These are phyloP conservation scores for Candida khao-thaluensis DNA, from an alignment of 805 yeast species.

Conservation along the genomic window DNA sequence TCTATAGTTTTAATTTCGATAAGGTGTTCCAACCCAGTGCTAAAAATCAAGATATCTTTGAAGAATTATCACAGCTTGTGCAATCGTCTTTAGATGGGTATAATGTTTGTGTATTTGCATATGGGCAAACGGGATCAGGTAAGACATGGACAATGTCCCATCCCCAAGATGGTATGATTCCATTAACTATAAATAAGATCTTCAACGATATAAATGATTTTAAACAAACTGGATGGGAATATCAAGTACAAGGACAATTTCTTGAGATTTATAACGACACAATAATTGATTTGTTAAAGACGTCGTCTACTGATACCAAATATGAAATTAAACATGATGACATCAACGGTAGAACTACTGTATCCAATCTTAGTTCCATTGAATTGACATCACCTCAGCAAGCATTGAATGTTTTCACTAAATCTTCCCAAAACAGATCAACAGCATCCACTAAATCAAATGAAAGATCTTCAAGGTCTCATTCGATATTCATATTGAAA, in stretches of 20 bases:
- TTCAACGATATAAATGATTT: slow-evolving; percentile 54
- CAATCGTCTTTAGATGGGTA: slow-evolving; percentile 81
- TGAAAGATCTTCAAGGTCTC: slow-evolving; percentile 88
- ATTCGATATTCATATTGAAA: slow-evolving; percentile 69
- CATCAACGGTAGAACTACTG: slow-evolving; percentile 48
- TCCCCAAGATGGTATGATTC: slow-evolving; percentile 73
- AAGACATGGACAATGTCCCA: slow-evolving; percentile 88
- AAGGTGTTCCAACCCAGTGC: slow-evolving; percentile 60
- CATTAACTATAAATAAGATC: slow-evolving; percentile 69
- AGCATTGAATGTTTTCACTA: slow-evolving; percentile 49
- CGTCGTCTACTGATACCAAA: slow-evolving; percentile 28
- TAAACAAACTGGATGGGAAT: slow-evolving; percentile 60
- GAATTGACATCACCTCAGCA: slow-evolving; percentile 46
- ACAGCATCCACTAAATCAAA: slow-evolving; percentile 83
- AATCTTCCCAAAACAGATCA: slow-evolving; percentile 61
- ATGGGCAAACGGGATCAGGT: slow-evolving; percentile 97
- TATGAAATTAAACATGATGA: slow-evolving; percentile 75
- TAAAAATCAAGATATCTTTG: slow-evolving; percentile 66
- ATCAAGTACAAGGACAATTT: slow-evolving; percentile 66
- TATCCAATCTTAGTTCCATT: slow-evolving; percentile 58
- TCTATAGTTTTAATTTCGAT: slow-evolving; percentile 64
- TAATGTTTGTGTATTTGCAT: slow-evolving; percentile 91
- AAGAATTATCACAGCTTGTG: slow-evolving; percentile 80
- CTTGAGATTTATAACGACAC: slow-evolving; percentile 88
- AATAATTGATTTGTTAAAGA: slow-evolving; percentile 61